A percentile compares a stretch with the other conserved stretches of the same genome.
Conservation (phyloP, 495 filamentous ascomycete genomes). For the Cairneyella variabilis region DNA sequence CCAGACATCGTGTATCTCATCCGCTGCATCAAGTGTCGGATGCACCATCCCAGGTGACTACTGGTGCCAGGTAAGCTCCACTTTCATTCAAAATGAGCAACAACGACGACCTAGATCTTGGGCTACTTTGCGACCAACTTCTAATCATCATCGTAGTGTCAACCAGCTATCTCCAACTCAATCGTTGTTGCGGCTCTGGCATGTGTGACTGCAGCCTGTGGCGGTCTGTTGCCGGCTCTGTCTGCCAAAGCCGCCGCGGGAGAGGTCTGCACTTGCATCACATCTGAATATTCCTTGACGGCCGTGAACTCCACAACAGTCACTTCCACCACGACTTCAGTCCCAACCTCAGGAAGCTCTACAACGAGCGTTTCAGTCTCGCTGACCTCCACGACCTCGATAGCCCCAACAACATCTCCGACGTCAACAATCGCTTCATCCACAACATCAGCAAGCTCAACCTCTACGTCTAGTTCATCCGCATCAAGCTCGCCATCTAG, state of each 20-base stretch:
- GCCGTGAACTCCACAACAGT: neutral
- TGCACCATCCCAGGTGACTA: too few relatives aligned
- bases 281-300: neutral
- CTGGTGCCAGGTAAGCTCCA: too few relatives aligned
- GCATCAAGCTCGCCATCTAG: neutral
- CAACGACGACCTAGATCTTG: too few relatives aligned
- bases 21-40: too few relatives aligned
- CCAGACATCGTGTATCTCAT: neutral
- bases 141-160: neutral
- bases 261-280: neutral
- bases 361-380: neutral
- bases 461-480: neutral
- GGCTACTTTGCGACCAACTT: too few relatives aligned
- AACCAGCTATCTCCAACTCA: neutral
- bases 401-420: neutral
- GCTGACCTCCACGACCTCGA: neutral
- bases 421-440: neutral
- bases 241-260: neutral
- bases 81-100: too few relatives aligned
- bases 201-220: neutral
- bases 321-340: too few relatives aligned
- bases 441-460: neutral
- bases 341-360: too few relatives aligned
- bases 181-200: neutral
- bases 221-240: neutral